Evolutionary conservation across 257 asterid genomes (phyloP), one percentile per base, ranked within the genome.

Genomic region (Eucommia ulmoides): DNA sequence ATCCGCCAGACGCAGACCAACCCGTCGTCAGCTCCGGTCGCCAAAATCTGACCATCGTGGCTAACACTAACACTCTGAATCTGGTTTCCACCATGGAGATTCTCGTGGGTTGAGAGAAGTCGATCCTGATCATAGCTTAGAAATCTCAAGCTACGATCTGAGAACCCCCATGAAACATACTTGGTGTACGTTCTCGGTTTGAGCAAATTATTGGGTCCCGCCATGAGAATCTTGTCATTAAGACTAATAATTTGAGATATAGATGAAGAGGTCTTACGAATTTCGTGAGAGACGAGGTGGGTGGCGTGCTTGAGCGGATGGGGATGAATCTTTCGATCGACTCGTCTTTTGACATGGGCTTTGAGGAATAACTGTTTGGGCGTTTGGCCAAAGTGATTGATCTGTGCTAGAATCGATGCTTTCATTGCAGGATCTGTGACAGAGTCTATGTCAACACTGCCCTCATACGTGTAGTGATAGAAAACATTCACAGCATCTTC

Each of bases 391-490:
- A 91, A 91, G 83, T 91, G 96, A 63, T 91, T 91, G 44, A 91
- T 91, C 71, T 91, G 99, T 17, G 99, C 99, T 50, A 91, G 76
- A 70, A 91, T 91, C 20, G 99, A 91, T 47, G 99, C 99, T 69
- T 91, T 91, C 96, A 91, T 77, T 20, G 99, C 89, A 17, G 99
- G 99, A 74, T 91, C 99, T 3, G 86, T 55, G 9, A 91, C 93
- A 1, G 99, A 79, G 81, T 91, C 99, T 22, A 91, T 91, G 65
- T 91, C 97, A 33, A 91, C 99, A 65, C 93, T 91, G 70, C 99
- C 96, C 67, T 91, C 99, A 16, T 91, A 91, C 35, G 99, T 91
- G 59, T 91, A 91, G 75, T 91, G 99, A 70, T 86, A 91, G 84
- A 91, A 91, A 57, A 91, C 99, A 61, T 91, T 91, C 50, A 83